Evolutionary conservation across 257 asterid species (phyloP), one percentile per base, ranked within the genome.

Genomic region (Nicotiana noctiflora): DNA sequence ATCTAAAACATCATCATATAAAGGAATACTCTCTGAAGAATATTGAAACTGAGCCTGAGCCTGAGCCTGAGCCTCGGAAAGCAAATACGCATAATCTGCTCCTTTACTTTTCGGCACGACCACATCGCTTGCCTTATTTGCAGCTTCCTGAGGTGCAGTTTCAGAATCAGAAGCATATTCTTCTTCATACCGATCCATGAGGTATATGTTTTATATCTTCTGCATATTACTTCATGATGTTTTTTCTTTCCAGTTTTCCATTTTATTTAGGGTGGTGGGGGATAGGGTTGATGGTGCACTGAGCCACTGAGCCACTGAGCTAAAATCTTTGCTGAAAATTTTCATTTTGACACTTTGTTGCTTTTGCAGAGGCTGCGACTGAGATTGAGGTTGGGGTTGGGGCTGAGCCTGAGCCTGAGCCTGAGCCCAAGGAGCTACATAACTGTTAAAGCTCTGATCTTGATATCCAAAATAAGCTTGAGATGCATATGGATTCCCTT

Each of bases 61-160:
- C n/a, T n/a, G n/a, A n/a, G 91, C 87, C 82, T 87, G 88, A 79
- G 98, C 98, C 86, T 95, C 98, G 18, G 92, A 86, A 82, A 95
- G 81, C 81, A 95, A 86, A 84, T 87, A 79, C 59, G 92, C 91
- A 85, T 89, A 95, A 84, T 89, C 98, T 34, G 97, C 92, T 23
- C 98, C 98, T 86, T 91, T 91, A 83, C 97, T 92, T 83, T 88
- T 93, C 1, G 97, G 97, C 64, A 67, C 84, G 19, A 91, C 85
- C 80, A 83, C 79, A 82, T 94, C 97, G 75, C 88, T 75, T 10
- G 86, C 86, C 82, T 82, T 85, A 67, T 85, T 83, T 18, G 87
- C 51, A 81, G 88, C 84, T 27, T 76, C 68, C 44, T 68, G 87
- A 21, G 87, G 76, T 2, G 67, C 52, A 11, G 67, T 89, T 83